A percentile compares a stretch with the other conserved stretches of the same genome.
These are phyloP conservation scores for Paratinospora sagittata DNA, from an alignment of 164 flowering plant species.

Conservation along the genomic window DNA sequence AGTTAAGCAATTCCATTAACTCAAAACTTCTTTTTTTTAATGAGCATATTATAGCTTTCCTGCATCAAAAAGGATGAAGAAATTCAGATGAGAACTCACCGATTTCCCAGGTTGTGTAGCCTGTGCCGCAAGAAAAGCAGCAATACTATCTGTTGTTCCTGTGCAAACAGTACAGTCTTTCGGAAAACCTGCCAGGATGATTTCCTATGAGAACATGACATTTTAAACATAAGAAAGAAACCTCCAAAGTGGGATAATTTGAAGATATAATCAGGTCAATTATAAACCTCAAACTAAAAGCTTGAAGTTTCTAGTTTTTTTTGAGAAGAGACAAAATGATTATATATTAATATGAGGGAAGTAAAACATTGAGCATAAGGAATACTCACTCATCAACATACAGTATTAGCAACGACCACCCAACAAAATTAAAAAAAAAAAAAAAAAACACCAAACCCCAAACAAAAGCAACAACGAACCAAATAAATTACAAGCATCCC, in stretches of 20 bases:
- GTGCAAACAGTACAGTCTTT: conserved; percentile 76
- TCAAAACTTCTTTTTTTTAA: neutral
- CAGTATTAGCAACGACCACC: too few relatives aligned
- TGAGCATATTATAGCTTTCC: neutral
- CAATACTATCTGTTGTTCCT: conserved; percentile 96
- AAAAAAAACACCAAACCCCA: too few relatives aligned
- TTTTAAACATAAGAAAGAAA: neutral
- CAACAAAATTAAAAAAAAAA: too few relatives aligned
- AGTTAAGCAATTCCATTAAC: neutral
- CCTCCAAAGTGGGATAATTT: neutral
- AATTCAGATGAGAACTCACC: conserved; percentile 38
- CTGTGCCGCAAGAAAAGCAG: conserved; percentile 95
- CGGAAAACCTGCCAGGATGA: conserved; percentile 55
- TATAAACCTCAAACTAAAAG: neutral
- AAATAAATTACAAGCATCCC: too few relatives aligned
- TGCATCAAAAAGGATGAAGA: neutral
- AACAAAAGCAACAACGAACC: too few relatives aligned
- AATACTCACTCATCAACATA: too few relatives aligned
- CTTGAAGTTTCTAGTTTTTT: neutral
- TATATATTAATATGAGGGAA: too few relatives aligned
- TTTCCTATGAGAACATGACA: neutral
- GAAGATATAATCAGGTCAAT: neutral
- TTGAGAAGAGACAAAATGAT: too few relatives aligned
- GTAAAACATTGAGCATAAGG: too few relatives aligned
- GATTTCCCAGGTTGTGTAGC: conserved; percentile 88